Percentiles rank a stretch among this genome's conserved stretches.
Evolutionary conservation across 352 stramenopile genomes (phyloP).

Genomic region (Globisporangium nagaii): DNA sequence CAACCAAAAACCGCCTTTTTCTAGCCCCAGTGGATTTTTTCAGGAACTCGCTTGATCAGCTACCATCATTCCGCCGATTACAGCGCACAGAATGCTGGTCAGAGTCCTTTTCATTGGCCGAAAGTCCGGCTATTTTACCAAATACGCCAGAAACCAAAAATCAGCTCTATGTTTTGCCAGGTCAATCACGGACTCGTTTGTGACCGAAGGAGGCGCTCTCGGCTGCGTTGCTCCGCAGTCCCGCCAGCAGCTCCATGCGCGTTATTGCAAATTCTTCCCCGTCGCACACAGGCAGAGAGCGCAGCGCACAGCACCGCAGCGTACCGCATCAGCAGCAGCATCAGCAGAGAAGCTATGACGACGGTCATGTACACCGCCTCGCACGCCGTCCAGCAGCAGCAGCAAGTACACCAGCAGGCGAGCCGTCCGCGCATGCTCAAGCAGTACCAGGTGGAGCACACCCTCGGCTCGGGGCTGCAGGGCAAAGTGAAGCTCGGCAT

Average conservation of each 20-base stretch:
- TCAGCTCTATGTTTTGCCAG: too few species aligned
- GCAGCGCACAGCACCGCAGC: background rate
- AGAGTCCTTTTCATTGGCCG: background rate
- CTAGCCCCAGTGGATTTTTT: slow-evolving; percentile 24
- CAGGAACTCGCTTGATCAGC: background rate
- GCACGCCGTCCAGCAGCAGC: background rate
- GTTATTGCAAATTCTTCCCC: slow-evolving; percentile 8
- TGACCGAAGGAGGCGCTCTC: background rate
- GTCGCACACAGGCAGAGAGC: background rate
- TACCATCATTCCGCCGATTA: slow-evolving; percentile 26
- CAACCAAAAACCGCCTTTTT: background rate
- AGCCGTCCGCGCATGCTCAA: slow-evolving; percentile 52
- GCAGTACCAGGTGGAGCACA: slow-evolving; percentile 74
- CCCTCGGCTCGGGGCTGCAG: slow-evolving; percentile 72
- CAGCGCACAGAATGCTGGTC: slow-evolving; percentile 21
- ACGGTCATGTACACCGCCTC: slow-evolving; percentile 1
- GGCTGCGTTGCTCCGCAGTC: background rate
- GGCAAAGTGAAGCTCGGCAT: slow-evolving; percentile 88
- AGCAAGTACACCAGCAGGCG: background rate
- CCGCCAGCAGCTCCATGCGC: background rate
- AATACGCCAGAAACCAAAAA: slow-evolving; percentile 3
- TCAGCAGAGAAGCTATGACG: slow-evolving; percentile 5
- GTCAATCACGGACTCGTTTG: too few species aligned
- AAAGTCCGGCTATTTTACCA: background rate
- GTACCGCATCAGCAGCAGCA: too few species aligned